phyloP scores from a whole-genome alignment of 202 grass and related monocot species.

The Panicum virgatum region DNA sequence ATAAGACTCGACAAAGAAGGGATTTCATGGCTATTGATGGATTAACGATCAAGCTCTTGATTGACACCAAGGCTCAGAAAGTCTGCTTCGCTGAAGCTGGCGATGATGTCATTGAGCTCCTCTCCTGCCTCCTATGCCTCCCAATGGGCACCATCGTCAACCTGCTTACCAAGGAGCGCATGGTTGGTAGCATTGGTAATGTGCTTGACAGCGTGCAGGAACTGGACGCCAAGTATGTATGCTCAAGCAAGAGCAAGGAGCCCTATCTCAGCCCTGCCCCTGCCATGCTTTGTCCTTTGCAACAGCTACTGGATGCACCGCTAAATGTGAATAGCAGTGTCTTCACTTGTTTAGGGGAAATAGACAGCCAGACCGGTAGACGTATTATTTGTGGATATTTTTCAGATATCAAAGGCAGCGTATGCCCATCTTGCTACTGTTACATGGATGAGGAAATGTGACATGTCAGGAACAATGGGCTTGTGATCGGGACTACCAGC shows the following conservation, averaged over 20 bases:
- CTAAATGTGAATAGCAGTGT: not conserved
- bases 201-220: conserved; percentile 29
- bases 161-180: conserved; percentile 38
- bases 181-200: conserved; percentile 35
- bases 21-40: not conserved
- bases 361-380: fast-evolving
- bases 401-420: not conserved
- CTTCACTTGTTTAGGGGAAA: conserved; percentile 6
- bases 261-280: not conserved
- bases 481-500: too few species aligned
- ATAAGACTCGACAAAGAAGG: not conserved
- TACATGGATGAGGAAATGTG: too few species aligned
- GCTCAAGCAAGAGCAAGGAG: not conserved
- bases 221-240: conserved; percentile 16
- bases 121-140: conserved; percentile 33
- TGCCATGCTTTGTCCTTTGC: not conserved
- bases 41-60: conserved; percentile 33
- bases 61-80: conserved; percentile 21
- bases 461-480: too few species aligned
- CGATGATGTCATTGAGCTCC: conserved; percentile 1
- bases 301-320: conserved; percentile 2
- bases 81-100: conserved; percentile 40
- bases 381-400: not conserved
- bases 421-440: not conserved
- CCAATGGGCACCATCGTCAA: conserved; percentile 18